Evolutionary conservation across 768 basidiomycete genomes (phyloP), one percentile per base, ranked within the genome.

Genomic region (Leccinum rimulosum): DNA sequence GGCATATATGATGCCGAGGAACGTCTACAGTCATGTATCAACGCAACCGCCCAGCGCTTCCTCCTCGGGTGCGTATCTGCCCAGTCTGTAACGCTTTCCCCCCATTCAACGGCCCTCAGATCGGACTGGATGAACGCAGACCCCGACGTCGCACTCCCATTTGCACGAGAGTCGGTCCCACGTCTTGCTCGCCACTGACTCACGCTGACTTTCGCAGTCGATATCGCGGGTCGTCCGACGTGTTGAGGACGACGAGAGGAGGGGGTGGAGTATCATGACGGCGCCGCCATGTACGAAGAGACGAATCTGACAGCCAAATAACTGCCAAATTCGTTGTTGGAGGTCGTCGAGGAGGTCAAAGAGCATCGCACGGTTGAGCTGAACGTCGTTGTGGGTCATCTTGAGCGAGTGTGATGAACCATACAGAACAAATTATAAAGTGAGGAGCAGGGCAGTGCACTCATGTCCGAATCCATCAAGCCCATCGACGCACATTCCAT

Each of bases 111-210:
- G 3, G 3, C 52, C 22, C 8, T 12, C 33, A 73, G 71, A 1
- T 61, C 71, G 54, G 88, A 89, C 68, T 90, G 88, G 88, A 88
- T 90, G 88, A 89, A 89, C 57, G 81, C 84, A 4, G 84, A 88
- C 62, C 84, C 88, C 0, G 88, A 90, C 61, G 77, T 88, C 14
- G 85, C 88, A 3, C 75, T 90, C 51, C 88, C 88, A 15, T 81
- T 85, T 80, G 82, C 83, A 19, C 69, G 73, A 59, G 83, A 86
- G 84, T 88, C 66, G 72, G 86, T 68, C 50, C 51, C 52, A 54
- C 52, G 40, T 27, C 28, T 38, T 9, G 17, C 17, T 30, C 1
- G 27, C 47, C 54, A 57, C 60, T 50, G 50, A 47, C 43, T 51
- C 64, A 52, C 31, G 57, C 54, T 68, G 52, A 64, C 36, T 4